Evolutionary conservation across 345 rosid species (phyloP), one percentile per base, ranked within the genome.

Genomic region (Gossypium sturtianum): DNA sequence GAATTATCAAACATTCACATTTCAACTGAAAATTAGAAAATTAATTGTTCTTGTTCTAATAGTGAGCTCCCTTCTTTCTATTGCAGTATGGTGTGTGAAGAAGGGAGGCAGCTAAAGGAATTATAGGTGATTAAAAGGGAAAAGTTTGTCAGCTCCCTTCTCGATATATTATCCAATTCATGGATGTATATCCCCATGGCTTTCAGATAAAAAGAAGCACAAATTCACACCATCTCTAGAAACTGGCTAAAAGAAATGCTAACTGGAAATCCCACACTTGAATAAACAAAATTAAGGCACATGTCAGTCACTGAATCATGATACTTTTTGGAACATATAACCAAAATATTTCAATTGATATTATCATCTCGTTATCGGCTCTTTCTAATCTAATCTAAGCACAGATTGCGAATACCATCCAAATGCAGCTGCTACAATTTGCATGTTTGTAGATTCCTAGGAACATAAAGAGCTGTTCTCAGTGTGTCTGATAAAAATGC

Each of bases 271-370:
- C 59, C 59, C 59, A 54, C 49, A 9, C 22, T 54, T 54, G 49
- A 45, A 45, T 45, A 45, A 45, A 11, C 49, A 47, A 47, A 12
- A 47, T 47, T 47, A 47, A 9, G 51, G 13, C 25, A 23, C 63
- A 58, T 22, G 29, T 23, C 34, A 23, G 34, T 58, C 4, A 12
- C 17, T 59, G 38, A 59, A 23, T 23, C 38, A 59, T 59, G 63
- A 59, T 23, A 59, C 63, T 59, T 23, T 23, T 5, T 4, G 29
- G 7, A 69, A 73, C 72, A 80, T 73, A n/a, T 54, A 75, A 68
- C 51, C 7, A 29, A 60, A 56, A 75, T 43, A 63, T 52, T 51
- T 52, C 63, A 34, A 29, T 27, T 69, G 38, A 52, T 22, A 65
- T 47, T 54, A 59, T 73, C 56, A 34, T 64, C 76, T 64, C 2